Conservation (phyloP, 352 stramenopile species). For the Achlya hypogyna region DNA sequence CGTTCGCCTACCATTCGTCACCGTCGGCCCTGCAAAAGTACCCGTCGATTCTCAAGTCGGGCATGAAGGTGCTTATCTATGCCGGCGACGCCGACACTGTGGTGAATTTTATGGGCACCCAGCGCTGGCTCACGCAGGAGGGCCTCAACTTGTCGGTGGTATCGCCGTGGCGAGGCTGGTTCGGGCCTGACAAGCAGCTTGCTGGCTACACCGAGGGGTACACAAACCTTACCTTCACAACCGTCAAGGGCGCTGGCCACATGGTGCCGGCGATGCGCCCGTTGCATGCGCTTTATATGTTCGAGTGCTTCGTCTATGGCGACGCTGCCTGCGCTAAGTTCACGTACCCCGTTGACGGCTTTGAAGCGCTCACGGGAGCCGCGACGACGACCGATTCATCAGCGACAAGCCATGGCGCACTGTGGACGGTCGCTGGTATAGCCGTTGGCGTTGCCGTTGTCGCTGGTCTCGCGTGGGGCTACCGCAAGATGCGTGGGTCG, state of each 20-base stretch:
- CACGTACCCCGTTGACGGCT: slow-evolving; percentile 36
- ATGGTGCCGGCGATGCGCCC: slow-evolving; percentile 50
- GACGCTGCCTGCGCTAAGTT: slow-evolving; percentile 36
- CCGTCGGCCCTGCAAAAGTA: no score
- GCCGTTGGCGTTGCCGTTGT: no score
- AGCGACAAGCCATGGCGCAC: not conserved
- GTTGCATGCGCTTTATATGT: slow-evolving; percentile 17
- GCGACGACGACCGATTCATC: not conserved
- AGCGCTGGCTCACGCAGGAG: slow-evolving; percentile 48
- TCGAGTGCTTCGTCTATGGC: slow-evolving; percentile 20
- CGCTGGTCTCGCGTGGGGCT: no score
- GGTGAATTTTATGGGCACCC: slow-evolving; percentile 52
- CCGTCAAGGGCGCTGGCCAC: slow-evolving; percentile 85
- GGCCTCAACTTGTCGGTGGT: slow-evolving; percentile 41
- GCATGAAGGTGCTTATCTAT: slow-evolving; percentile 54
- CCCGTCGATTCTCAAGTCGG: no score
- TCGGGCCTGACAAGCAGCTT: slow-evolving; percentile 41
- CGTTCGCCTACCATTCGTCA: no score
- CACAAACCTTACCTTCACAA: slow-evolving; percentile 79
- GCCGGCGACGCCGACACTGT: slow-evolving; percentile 63
- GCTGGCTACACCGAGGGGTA: slow-evolving; percentile 80
- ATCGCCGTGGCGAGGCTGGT: slow-evolving; percentile 36
- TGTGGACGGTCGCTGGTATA: not conserved
- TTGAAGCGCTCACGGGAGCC: slow-evolving; percentile 25
- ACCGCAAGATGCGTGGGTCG: no score